A percentile compares a stretch with the other conserved stretches of the same genome.
These are phyloP conservation scores for Epichloe sp. DNA, from an alignment of 2,329 filamentous ascomycete genomes.

Conservation along the genomic window DNA sequence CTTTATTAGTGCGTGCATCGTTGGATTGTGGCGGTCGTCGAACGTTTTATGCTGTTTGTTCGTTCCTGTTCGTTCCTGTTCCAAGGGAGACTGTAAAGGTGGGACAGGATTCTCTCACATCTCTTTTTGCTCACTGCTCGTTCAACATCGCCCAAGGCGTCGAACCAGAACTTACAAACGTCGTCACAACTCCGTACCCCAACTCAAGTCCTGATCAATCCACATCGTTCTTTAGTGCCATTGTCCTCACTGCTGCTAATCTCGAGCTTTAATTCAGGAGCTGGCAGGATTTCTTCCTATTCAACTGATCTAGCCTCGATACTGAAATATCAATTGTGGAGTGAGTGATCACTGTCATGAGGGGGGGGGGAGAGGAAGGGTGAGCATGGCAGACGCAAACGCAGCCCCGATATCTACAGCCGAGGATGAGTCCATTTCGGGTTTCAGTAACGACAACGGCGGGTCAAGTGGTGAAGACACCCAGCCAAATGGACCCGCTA, in stretches of 20 bases:
- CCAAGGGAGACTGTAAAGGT: neutral
- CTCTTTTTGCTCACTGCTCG: neutral
- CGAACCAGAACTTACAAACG: neutral
- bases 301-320: neutral
- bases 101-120: neutral
- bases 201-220: neutral
- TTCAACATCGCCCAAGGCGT: neutral
- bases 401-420: constrained; percentile 14
- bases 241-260: neutral
- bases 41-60: neutral
- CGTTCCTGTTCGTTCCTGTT: neutral
- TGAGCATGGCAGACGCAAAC: constrained; percentile 8
- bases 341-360: constrained; percentile 2
- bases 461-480: constrained; percentile 25
- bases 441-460: constrained; percentile 22
- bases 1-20: neutral
- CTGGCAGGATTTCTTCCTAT: neutral
- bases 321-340: constrained; percentile 1
- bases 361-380: neutral
- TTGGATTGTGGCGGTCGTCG: neutral
- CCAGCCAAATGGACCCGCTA: constrained; percentile 13
- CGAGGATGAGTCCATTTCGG: constrained; percentile 25
- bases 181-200: no score
- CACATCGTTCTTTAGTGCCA: neutral
- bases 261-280: neutral